Evolutionary conservation across 495 filamentous ascomycete genomes (phyloP).

Genomic region (Evernia prunastri): DNA sequence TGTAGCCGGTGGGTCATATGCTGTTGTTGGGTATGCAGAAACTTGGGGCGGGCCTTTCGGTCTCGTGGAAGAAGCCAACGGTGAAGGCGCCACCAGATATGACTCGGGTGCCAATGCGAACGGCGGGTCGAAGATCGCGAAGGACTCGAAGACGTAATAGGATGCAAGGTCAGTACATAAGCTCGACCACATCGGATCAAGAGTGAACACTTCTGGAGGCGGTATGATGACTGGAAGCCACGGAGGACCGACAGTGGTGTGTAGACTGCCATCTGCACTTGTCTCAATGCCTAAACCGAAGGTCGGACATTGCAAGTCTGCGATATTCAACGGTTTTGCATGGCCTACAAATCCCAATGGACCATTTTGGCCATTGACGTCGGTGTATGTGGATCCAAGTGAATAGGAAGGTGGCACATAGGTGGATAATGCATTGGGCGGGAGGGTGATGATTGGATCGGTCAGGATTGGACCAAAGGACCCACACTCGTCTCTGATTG

Average conservation of each 20-base stretch:
- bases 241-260: background rate
- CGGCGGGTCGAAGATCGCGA: slow-evolving; percentile 1
- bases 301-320: background rate
- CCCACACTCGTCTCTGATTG: background rate
- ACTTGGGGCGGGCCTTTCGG: background rate
- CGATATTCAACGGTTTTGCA: background rate
- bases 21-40: background rate
- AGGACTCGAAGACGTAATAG: background rate
- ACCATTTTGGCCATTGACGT: background rate
- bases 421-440: background rate
- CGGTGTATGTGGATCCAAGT: background rate
- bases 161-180: background rate
- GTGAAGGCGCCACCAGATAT: background rate
- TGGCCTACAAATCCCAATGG: background rate
- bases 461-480: background rate
- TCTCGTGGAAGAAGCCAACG: background rate
- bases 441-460: background rate
- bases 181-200: background rate
- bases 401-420: background rate
- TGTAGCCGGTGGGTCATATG: background rate
- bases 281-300: background rate
- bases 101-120: background rate
- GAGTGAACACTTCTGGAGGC: background rate
- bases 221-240: slow-evolving; percentile 2
- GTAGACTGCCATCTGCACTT: background rate